Evolutionary conservation across 2,329 filamentous ascomycete genomes (phyloP), one percentile per base, ranked within the genome.

Genomic region (Xylaria polymorpha): DNA sequence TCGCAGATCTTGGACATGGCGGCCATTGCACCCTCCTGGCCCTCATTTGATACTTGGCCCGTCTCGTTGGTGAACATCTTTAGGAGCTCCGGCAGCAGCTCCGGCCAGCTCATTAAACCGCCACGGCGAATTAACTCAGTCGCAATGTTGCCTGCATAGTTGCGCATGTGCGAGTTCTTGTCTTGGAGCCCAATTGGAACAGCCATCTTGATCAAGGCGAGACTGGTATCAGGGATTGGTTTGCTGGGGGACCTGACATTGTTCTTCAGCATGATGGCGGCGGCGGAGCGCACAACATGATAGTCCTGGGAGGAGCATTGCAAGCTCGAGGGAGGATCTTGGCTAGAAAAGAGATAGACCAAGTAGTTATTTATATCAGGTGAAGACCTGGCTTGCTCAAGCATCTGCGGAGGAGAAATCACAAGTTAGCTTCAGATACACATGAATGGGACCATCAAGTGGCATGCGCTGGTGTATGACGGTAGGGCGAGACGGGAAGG

Each of bases 301-400:
- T 94, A 91, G 78, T 92, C 85, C 72, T 86, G 78, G 73, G 84
- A 77, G 61, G 85, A 87, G 74, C 88, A 87, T 74, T 84, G 84
- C 78, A 92, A 83, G 71, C 85, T 89, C 66, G 84, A 81, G 56
- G 92, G 88, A 60, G 86, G 84, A 72, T 90, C 86, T 66, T 88
- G 80, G 75, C 88, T 94, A 69, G 92, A 93, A 81, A 97, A 93
- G 71, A 99, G 88, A 81, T 92, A 98, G 74, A 93, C 92, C 53
- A 99, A 90, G 81, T 99, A 99, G 83, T 98, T 98, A 85, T 97
- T 95, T 85, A 98, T 93, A 80, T 98, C 95, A 58, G 94, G 94
- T 12, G 93, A 96, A 61, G 86, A 84, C 80, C 93, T 97, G 70
- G 95, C 96, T 83, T 97, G 92, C 73, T 89, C 86, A 76, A 99